Evolutionary conservation across 805 yeast species (phyloP), one percentile per base, ranked within the genome.

Genomic region (Yamadazyma insecticola): DNA sequence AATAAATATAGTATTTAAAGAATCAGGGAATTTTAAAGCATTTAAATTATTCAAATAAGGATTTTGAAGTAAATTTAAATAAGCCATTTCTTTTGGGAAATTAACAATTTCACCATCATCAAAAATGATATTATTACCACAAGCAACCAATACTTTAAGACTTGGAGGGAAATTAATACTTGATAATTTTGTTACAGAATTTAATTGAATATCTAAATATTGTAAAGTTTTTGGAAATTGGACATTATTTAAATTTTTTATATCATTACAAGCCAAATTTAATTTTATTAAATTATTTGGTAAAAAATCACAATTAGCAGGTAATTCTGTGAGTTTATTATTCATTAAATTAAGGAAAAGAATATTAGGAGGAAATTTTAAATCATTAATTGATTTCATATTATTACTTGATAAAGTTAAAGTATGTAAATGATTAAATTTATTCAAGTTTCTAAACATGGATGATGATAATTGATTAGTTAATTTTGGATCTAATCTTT

Each of bases 61-160:
- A 26, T 45, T 45, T 17, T 35, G 41, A 5, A 45, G 27, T 11
- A 45, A 35, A 25, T 39, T 43, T 21, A 45, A 32, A 13, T 32
- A 33, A 24, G 36, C 27, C 11, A 45, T 31, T 13, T 32, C 25
- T 7, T 29, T 28, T 14, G 48, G 47, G n/a, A 45, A 35, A 10
- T 26, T 23, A 9, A 45, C 26, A 12, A 24, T 15, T 24, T 41
- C 44, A 22, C 31, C 40, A 17, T 39, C 43, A 26, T 38, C 39
- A 26, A 43, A 33, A 22, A 23, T 29, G 14, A 45, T 42, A 19
- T 45, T 40, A 28, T 45, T 45, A 14, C 47, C 44, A 26, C 43
- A 32, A 5, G 38, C 41, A 17, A 41, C 41, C 16, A 45, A 30
- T n/a, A 41, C 39, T 17, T 37, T 36, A 13, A 45, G 32, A 15